Base-by-base conservation (phyloP, 345 rosid genomes). In the Noccaea caerulescens region DNA sequence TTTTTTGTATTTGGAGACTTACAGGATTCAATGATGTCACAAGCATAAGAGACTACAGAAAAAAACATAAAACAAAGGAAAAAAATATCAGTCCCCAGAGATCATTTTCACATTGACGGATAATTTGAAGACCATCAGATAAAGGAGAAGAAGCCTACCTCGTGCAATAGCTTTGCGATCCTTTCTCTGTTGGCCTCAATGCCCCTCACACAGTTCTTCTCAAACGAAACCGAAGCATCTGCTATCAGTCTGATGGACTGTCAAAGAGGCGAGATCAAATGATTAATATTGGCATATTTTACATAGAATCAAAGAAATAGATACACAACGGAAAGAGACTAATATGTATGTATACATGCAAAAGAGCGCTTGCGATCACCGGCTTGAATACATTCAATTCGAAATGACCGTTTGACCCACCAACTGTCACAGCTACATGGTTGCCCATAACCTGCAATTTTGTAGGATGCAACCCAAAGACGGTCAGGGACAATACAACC, bases 11-110 rank as follows among this genome's bases (percentile, higher is more conserved):
- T 27, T 30, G 57, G 72, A 56, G 52, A 76, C 97, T 89, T 80
- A 91, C 99, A 33, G 95, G 99, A 77, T 94, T 94, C 86, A 94
- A 82, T 69, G 97, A 85, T 60, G 99, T 91, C 80, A 94, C 97
- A 37, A 91, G 97, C 99, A 94, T 94, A 53, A 94, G 83, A 18
- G 97, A 94, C 99, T 91, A 64, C 67, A 57, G 4, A 71, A 39
- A 69, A 70, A 65, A 10, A 44, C 61, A 63, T 13, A 13, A 4
- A 84, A 23, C 1, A 3, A 23, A 8, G 13, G 41, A 38, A 27
- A 47, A 47, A 56, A 54, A 0, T 62, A 55, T 76, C 41, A 63
- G 13, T 62, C 63, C 14, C 42, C 16, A 27, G 11, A 42, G 2
- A 66, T 61, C 38, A 36, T 45, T 46, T 45, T 16, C 58, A 66